A percentile compares a stretch with the other conserved stretches of the same genome.
Evolutionary conservation across 345 rosid species (phyloP).

Genomic region (Moricandia moricandioides): DNA sequence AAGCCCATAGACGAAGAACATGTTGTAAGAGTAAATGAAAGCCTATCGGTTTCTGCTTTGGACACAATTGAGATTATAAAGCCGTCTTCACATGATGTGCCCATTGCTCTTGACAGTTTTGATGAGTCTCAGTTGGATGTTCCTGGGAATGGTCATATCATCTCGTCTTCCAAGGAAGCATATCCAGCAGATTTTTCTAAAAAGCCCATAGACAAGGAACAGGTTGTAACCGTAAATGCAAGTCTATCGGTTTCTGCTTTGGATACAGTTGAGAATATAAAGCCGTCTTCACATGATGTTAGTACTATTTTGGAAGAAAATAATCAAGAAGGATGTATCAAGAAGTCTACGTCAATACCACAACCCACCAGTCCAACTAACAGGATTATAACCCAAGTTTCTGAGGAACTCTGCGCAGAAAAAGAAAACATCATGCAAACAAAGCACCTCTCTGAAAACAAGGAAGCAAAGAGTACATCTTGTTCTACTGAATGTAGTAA

Average conservation of each 20-base stretch:
- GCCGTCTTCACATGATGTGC: conserved; percentile 34
- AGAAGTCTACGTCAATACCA: conserved; percentile 32
- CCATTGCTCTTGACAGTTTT: conserved; percentile 48
- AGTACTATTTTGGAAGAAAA: conserved; percentile 24
- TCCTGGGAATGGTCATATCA: conserved; percentile 24
- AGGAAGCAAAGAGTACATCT: conserved; percentile 22
- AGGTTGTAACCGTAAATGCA: conserved; percentile 15
- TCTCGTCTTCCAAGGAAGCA: conserved; percentile 30
- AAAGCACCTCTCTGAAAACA: conserved; percentile 23
- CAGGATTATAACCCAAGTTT: conserved; percentile 20
- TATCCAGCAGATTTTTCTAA: conserved; percentile 31
- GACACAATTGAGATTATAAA: conserved; percentile 30
- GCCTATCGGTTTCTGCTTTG: conserved; percentile 26
- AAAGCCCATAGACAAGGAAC: conserved; percentile 9
- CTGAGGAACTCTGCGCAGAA: conserved; percentile 19
- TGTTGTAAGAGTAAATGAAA: conserved; percentile 16
- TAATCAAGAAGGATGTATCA: conserved; percentile 27
- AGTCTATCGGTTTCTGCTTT: conserved; percentile 26
- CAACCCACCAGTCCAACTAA: conserved; percentile 27
- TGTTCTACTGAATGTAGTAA: conserved; percentile 45
- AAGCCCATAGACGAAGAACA: conserved; percentile 12
- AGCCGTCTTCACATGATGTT: conserved; percentile 34
- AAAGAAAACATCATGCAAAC: conserved; percentile 21
- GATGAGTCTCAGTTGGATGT: conserved; percentile 41
- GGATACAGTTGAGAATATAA: conserved; percentile 31